phyloP scores from a whole-genome alignment of 805 yeast genomes.

The Trichomonascus vanleenenianus region DNA sequence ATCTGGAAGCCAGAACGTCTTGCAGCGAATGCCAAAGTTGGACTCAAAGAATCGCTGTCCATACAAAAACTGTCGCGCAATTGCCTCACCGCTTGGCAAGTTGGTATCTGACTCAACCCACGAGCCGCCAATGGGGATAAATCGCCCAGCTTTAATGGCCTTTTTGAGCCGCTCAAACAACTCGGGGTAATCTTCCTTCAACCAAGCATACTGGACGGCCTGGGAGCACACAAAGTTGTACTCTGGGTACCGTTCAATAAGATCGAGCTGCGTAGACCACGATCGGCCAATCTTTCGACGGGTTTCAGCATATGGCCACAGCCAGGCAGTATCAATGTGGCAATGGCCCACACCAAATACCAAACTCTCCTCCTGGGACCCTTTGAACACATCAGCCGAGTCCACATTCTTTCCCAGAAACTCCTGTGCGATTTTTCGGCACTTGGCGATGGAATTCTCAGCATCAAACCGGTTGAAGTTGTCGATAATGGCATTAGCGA shows the following conservation, averaged over 20 bases:
- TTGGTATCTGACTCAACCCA: constrained; percentile 99
- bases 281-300: constrained; percentile 87
- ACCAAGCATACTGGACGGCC: constrained; percentile 94
- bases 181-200: constrained; percentile 78
- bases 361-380: constrained; percentile 15
- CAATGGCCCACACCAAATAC: constrained; percentile 90
- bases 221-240: constrained; percentile 93
- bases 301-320: constrained; percentile 98
- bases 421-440: constrained; percentile 58
- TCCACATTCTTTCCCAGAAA: constrained; percentile 63
- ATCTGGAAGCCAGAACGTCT: constrained; percentile 92
- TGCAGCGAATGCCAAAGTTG: constrained; percentile 69
- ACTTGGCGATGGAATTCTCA: constrained; percentile 44
- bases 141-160: constrained; percentile 61
- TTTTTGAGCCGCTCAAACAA: constrained; percentile 53
- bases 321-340: constrained; percentile 97
- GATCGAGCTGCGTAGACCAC: constrained; percentile 85
- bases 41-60: constrained; percentile 83
- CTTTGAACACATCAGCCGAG: constrained; percentile 51
- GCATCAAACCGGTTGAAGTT: constrained; percentile 62
- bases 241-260: constrained; percentile 86
- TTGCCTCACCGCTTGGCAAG: constrained; percentile 86
- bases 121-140: constrained; percentile 90
- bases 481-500: constrained; percentile 81
- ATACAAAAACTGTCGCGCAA: constrained; percentile 77